These are phyloP conservation scores for Anisodus tanguticus DNA, from an alignment of 257 asterid species.

Conservation along the genomic window DNA sequence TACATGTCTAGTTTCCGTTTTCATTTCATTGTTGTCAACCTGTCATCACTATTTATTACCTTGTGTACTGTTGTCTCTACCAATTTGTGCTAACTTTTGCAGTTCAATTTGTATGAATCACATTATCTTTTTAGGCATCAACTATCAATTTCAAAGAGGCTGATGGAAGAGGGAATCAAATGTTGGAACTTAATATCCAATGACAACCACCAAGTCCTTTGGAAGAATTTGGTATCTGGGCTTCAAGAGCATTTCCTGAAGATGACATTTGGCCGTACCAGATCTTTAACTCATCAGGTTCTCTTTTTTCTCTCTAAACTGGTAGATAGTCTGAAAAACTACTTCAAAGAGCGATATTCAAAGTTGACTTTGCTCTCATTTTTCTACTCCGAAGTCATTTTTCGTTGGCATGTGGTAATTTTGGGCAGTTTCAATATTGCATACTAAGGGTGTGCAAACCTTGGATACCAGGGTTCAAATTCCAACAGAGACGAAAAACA, in stretches of 20 bases:
- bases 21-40: not conserved
- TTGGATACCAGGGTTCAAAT: not conserved
- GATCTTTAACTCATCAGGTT: slow-evolving; percentile 75
- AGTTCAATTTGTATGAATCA: slow-evolving; percentile 30
- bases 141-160: slow-evolving; percentile 72
- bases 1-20: not conserved
- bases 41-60: slow-evolving; percentile 1
- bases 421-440: not conserved
- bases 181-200: slow-evolving; percentile 71
- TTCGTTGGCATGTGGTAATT: not conserved
- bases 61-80: slow-evolving; percentile 11
- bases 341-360: not conserved
- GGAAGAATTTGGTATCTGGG: slow-evolving; percentile 64
- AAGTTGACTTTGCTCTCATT: not conserved
- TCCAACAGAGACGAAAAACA: not conserved
- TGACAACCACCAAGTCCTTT: slow-evolving; percentile 60
- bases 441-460: not conserved
- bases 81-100: not conserved
- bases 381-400: not conserved
- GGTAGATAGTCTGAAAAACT: not conserved
- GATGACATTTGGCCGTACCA: slow-evolving; percentile 57
- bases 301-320: not conserved
- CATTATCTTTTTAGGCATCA: slow-evolving; percentile 61
- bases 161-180: slow-evolving; percentile 71
- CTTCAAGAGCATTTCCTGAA: slow-evolving; percentile 62